Percentiles rank a stretch among this genome's conserved stretches.
Conservation (phyloP, 2,329 filamentous ascomycete species). For the Paraphaeosphaeria minitans region DNA sequence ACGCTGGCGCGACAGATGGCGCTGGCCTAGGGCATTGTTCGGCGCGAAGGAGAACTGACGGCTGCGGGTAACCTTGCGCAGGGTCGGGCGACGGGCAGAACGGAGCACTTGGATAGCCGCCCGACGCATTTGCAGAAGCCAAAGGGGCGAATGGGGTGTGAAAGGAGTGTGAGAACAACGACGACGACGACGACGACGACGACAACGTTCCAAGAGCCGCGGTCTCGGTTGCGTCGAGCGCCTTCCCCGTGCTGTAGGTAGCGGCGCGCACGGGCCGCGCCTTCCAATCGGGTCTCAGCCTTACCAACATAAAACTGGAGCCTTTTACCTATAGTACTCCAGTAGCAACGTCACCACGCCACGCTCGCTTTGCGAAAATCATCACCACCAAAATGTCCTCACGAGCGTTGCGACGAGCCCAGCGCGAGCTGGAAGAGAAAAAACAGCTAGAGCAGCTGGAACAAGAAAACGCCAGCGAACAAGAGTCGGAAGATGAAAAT, state of each 20-base stretch:
- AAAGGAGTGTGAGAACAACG: not conserved
- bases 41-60: constrained; percentile 44
- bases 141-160: not conserved
- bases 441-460: constrained; percentile 51
- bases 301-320: constrained; percentile 6
- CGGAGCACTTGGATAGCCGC: constrained; percentile 70
- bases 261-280: constrained; percentile 2
- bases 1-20: constrained; percentile 49
- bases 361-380: constrained; percentile 12
- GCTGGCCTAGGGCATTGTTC: constrained; percentile 54
- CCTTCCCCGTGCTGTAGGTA: not conserved
- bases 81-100: constrained; percentile 68
- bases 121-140: constrained; percentile 69
- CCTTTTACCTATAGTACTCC: not conserved
- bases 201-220: constrained; percentile 7
- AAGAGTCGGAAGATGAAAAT: constrained; percentile 47
- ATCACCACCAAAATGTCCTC: constrained; percentile 60
- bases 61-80: constrained; percentile 64
- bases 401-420: constrained; percentile 67
- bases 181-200: not conserved
- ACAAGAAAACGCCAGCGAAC: constrained; percentile 40
- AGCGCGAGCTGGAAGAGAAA: constrained; percentile 65
- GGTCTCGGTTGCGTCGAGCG: constrained; percentile 5
- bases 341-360: constrained; percentile 7
- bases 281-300: constrained; percentile 7